Evolutionary conservation across 2,329 filamentous ascomycete genomes (phyloP), one percentile per base, ranked within the genome.

Genomic region (Diaporthe batatas): DNA sequence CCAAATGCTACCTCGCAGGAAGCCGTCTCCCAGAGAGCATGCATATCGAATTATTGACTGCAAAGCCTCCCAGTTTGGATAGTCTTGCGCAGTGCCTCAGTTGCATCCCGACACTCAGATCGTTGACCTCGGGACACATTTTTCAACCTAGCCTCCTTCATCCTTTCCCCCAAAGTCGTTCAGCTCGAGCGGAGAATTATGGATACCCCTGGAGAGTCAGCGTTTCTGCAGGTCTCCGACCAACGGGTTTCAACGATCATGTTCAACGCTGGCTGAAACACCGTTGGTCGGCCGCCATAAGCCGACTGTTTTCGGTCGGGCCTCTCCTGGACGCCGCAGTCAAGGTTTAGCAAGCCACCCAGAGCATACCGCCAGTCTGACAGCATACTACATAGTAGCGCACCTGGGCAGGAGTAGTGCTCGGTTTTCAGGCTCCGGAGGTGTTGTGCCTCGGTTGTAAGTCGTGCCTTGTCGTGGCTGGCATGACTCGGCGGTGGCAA

Each of bases 231-330:
- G 25, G 47, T 67, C 62, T 67, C 62, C 47, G 47, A 39, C 47
- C 62, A 36, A 36, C 29, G 4, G 32, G 47, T 67, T 53, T 67
- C 62, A 53, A 67, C 62, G 44, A 42, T 25, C 47, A 21, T 67
- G 44, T 53, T 67, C 47, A 67, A 67, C 42, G 18, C 62, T 53
- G 62, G 47, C 62, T 67, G 62, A 67, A 67, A 67, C 62, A 29
- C 14, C 32, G 62, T 67, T 53, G 47, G 62, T 39, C 44, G 62
- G 62, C 62, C 21, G 62, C 47, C 62, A 36, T 53, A 53, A 67
- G 62, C 62, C 32, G 62, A 67, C 32, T 11, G 3, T 67, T 21
- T 53, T 53, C 62, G 62, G 62, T 25, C 62, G 62, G 47, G 12
- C 32, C 62, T 53, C 53, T 34, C 32, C 39, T 53, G 21, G 62